phyloP scores from a whole-genome alignment of 2,329 filamentous ascomycete genomes.

The Fusarium guadeloupense region DNA sequence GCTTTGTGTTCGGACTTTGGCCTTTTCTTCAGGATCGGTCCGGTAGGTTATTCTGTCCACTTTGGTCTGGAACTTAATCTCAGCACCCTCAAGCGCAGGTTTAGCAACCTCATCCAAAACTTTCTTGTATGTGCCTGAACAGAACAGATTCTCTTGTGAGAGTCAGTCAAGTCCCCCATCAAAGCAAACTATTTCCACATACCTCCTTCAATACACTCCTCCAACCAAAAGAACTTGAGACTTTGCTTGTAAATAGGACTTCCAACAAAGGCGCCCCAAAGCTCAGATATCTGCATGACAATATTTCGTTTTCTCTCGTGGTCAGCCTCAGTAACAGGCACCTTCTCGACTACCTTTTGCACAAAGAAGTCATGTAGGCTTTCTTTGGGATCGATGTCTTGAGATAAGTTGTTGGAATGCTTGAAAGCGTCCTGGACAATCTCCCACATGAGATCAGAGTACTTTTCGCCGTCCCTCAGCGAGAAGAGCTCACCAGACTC shows the following conservation, averaged over 20 bases:
- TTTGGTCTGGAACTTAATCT: slow-evolving; percentile 61
- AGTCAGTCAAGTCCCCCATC: not conserved
- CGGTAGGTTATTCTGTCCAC: slow-evolving; percentile 55
- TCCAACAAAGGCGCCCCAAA: slow-evolving; percentile 78
- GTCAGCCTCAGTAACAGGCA: slow-evolving; percentile 56
- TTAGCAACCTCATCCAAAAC: slow-evolving; percentile 67
- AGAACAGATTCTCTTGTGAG: slow-evolving; percentile 65
- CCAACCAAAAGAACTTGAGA: slow-evolving; percentile 80
- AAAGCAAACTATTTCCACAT: slow-evolving; percentile 28
- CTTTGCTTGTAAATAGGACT: slow-evolving; percentile 71
- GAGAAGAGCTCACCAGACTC: slow-evolving; percentile 63
- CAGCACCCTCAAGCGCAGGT: slow-evolving; percentile 63
- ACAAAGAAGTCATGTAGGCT: slow-evolving; percentile 66
- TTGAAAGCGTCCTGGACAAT: slow-evolving; percentile 74
- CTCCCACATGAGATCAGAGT: slow-evolving; percentile 69
- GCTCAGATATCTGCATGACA: slow-evolving; percentile 64
- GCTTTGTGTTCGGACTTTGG: slow-evolving; percentile 57
- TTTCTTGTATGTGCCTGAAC: slow-evolving; percentile 66
- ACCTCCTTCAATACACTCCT: slow-evolving; percentile 80
- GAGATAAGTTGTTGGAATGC: slow-evolving; percentile 66
- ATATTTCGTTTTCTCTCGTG: slow-evolving; percentile 53
- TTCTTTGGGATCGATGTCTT: slow-evolving; percentile 56
- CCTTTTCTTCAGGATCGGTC: slow-evolving; percentile 43
- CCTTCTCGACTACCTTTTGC: slow-evolving; percentile 54
- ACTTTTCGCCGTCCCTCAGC: slow-evolving; percentile 55